These are phyloP conservation scores for Boehmeria nivea DNA, from an alignment of 306 rosid species.

Conservation along the genomic window DNA sequence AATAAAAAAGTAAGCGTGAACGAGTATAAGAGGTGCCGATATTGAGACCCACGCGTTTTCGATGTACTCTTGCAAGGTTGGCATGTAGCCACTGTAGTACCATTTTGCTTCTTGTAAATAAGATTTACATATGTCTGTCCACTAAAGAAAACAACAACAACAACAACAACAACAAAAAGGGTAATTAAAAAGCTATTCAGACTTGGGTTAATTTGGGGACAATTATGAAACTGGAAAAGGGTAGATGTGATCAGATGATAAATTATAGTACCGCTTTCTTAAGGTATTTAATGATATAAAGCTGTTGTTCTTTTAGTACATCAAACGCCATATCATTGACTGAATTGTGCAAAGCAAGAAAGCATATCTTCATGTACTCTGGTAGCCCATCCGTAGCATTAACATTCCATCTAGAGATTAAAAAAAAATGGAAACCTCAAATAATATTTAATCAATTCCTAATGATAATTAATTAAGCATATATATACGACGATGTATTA, in stretches of 20 bases:
- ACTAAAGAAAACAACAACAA: not conserved
- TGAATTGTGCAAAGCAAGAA: conserved; percentile 12
- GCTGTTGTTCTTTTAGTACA: not conserved
- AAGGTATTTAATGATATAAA: not conserved
- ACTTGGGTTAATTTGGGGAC: no score
- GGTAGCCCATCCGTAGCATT: conserved; percentile 9
- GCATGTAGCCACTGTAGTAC: conserved; percentile 16
- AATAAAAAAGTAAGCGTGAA: conserved; percentile 13
- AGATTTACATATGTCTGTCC: conserved; percentile 24
- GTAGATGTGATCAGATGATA: not conserved
- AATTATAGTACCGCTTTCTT: conserved; percentile 13
- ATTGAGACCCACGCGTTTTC: conserved; percentile 29
- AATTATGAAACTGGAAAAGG: no score
- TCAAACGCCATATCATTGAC: conserved; percentile 15
- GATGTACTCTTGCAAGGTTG: conserved; percentile 21
- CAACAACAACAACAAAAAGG: no score
- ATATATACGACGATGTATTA: no score
- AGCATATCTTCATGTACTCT: conserved; percentile 18
- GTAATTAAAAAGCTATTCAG: no score
- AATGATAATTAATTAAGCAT: no score
- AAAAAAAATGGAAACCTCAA: not conserved
- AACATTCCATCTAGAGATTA: conserved; percentile 11
- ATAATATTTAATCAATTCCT: no score
- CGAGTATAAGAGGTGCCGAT: not conserved
- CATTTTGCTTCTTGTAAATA: conserved; percentile 23